Conservation (phyloP, 1,284 basidiomycete genomes). For the Trametes polyzona region DNA sequence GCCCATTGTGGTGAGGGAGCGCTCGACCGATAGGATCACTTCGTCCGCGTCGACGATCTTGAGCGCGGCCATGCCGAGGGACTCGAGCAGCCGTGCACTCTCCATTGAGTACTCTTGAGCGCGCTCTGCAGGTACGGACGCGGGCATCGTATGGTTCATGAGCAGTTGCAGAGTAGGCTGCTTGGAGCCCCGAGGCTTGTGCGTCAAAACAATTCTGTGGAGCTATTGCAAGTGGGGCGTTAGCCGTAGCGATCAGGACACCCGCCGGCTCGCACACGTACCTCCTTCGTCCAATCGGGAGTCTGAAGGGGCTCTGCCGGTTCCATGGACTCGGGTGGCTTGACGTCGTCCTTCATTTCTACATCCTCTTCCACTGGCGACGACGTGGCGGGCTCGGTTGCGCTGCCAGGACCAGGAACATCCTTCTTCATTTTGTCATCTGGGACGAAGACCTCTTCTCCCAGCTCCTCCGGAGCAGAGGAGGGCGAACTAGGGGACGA, state of each 20-base stretch:
- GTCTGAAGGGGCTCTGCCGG: slow-evolving; percentile 28
- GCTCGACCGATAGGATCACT: slow-evolving; percentile 14
- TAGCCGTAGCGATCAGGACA: background rate
- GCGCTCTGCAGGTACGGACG: slow-evolving; percentile 29
- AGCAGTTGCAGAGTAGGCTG: slow-evolving; percentile 59
- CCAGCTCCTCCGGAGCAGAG: background rate
- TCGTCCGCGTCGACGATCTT: slow-evolving; percentile 18
- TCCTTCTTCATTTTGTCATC: background rate
- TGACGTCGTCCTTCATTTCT: slow-evolving; percentile 34
- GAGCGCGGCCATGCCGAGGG: slow-evolving; percentile 42
- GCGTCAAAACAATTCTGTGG: slow-evolving; percentile 60
- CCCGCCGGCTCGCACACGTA: slow-evolving; percentile 29
- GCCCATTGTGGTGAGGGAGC: slow-evolving; percentile 23
- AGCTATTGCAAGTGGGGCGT: slow-evolving; percentile 44
- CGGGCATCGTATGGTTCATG: slow-evolving; percentile 43
- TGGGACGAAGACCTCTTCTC: background rate
- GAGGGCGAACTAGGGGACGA: slow-evolving; percentile 31
- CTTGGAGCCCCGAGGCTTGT: slow-evolving; percentile 43
- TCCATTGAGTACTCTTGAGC: slow-evolving; percentile 43
- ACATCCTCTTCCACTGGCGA: slow-evolving; percentile 20
- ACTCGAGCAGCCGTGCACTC: slow-evolving; percentile 51
- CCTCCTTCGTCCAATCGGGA: slow-evolving; percentile 55
- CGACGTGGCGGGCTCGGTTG: background rate
- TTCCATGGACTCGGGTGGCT: slow-evolving; percentile 24
- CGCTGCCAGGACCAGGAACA: background rate